Evolutionary conservation across 257 asterid species (phyloP), one percentile per base, ranked within the genome.

Genomic region (Avicennia marina): DNA sequence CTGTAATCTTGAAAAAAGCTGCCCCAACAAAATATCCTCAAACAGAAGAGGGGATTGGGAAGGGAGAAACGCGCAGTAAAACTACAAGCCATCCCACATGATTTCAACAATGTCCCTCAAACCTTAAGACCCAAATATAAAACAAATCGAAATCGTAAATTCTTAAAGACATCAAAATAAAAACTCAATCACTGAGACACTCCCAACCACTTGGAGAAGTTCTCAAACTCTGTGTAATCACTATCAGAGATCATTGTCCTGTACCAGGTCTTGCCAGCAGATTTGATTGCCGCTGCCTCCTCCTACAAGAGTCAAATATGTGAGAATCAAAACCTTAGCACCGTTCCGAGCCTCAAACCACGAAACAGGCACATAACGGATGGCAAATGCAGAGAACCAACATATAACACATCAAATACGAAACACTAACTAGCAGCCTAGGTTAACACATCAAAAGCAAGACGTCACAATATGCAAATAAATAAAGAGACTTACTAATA

Each of bases 161-260:
- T n/a, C n/a, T n/a, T n/a, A n/a, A n/a, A n/a, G n/a, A n/a, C n/a
- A n/a, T n/a, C n/a, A n/a, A n/a, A n/a, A n/a, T n/a, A n/a, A n/a
- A n/a, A n/a, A 40, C 8, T 26, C 12, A 43, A 61, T 80, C 67
- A 85, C 94, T 85, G 82, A 0, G 88, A 53, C 13, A 68, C 95
- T 0, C 94, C 98, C 68, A 90, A 67, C 98, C 98, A 90, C 71
- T 90, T 90, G 0, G 96, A 16, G 84, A 90, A 90, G 67, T 69
- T 75, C 3, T 90, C 98, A 0, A 90, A 90, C 69, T 90, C 96
- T 0, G 95, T 76, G 67, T 90, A 90, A 53, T 87, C 95, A 1
- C 87, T 78, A 9, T 90, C 95, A 0, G 95, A 87, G 36, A 90
- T 82, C 96, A 90, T 90, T 0, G 96, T 84, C 81, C 87, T 84